These are phyloP conservation scores for Leccinum subtestaceum DNA, from an alignment of 768 basidiomycete genomes.

Conservation along the genomic window DNA sequence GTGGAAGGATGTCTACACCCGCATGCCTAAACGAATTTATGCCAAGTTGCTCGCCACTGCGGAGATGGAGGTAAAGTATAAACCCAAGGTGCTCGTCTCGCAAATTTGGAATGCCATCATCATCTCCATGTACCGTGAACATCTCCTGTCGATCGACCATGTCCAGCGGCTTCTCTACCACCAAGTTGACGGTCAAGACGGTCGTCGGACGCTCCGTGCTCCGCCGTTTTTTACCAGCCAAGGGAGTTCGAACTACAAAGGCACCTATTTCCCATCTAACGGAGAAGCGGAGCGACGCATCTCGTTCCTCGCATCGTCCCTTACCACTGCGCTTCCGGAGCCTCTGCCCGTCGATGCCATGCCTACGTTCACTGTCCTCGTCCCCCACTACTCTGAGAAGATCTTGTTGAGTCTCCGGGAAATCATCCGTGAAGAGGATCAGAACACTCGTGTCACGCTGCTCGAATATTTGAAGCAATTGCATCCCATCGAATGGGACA, in stretches of 20 bases:
- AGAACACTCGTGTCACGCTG: constrained; percentile 93
- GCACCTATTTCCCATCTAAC: constrained; percentile 89
- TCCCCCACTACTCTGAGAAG: constrained; percentile 99
- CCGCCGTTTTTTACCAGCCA: constrained; percentile 99
- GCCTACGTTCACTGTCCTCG: constrained; percentile 99
- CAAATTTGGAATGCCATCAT: constrained; percentile 99
- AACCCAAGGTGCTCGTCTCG: constrained; percentile 98
- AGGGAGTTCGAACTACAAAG: constrained; percentile 62
- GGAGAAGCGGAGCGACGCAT: constrained; percentile 97
- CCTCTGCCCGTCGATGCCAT: constrained; percentile 96
- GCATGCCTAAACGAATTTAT: constrained; percentile 96
- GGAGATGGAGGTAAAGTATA: constrained; percentile 99
- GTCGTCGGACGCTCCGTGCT: constrained; percentile 88
- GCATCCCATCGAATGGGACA: constrained; percentile 99
- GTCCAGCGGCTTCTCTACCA: constrained; percentile 97
- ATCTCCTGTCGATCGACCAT: constrained; percentile 95
- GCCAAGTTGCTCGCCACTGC: constrained; percentile 93
- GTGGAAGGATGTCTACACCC: constrained; percentile 96
- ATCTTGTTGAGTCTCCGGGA: constrained; percentile 94
- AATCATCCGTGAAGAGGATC: constrained; percentile 97
- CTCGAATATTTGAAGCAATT: constrained; percentile 98
- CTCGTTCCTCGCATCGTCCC: constrained; percentile 97
- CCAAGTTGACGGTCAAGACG: constrained; percentile 88
- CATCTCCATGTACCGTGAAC: constrained; percentile 99
- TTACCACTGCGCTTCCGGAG: constrained; percentile 93